Evolutionary conservation across 345 rosid species (phyloP).

Genomic region (Sapria himalayana): DNA sequence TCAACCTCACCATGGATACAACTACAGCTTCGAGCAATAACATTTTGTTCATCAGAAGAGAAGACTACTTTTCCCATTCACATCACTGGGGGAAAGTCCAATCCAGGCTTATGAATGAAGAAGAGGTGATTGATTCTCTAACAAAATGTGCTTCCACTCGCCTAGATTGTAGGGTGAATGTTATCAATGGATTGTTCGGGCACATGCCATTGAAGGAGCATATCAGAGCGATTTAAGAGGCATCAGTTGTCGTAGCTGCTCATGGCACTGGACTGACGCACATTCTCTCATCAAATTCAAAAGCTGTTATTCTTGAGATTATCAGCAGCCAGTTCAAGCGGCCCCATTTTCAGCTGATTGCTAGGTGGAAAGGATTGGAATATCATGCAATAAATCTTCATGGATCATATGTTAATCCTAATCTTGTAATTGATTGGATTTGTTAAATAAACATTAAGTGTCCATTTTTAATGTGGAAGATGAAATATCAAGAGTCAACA

Average conservation of each 20-base stretch:
- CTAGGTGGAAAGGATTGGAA: conserved; percentile 85
- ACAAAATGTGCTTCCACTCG: conserved; percentile 40
- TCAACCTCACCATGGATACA: conserved; percentile 30
- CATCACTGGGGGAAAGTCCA: conserved; percentile 68
- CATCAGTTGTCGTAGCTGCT: conserved; percentile 83
- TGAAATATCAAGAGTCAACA: too few species aligned
- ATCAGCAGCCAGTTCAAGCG: conserved; percentile 37
- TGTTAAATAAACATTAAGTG: conserved; percentile 23
- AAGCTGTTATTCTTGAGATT: conserved; percentile 71
- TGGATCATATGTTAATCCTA: conserved; percentile 38
- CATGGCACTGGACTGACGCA: conserved; percentile 97
- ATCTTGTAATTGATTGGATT: conserved; percentile 29
- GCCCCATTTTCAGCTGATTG: conserved; percentile 67
- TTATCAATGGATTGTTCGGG: conserved; percentile 70
- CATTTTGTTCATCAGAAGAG: conserved; percentile 76
- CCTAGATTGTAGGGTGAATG: conserved; percentile 38
- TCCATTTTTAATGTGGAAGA: too few species aligned
- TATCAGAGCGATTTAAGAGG: conserved; percentile 66
- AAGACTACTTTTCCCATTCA: conserved; percentile 87
- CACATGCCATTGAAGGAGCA: conserved; percentile 90
- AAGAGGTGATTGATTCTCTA: conserved; percentile 50
- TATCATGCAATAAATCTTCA: conserved; percentile 58
- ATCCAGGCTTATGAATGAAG: conserved; percentile 70
- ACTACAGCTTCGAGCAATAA: conserved; percentile 28
- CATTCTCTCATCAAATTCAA: conserved; percentile 60